These are phyloP conservation scores for Pelagomonas calceolata DNA, from an alignment of 108 stramenopile genomes.

Conservation along the genomic window DNA sequence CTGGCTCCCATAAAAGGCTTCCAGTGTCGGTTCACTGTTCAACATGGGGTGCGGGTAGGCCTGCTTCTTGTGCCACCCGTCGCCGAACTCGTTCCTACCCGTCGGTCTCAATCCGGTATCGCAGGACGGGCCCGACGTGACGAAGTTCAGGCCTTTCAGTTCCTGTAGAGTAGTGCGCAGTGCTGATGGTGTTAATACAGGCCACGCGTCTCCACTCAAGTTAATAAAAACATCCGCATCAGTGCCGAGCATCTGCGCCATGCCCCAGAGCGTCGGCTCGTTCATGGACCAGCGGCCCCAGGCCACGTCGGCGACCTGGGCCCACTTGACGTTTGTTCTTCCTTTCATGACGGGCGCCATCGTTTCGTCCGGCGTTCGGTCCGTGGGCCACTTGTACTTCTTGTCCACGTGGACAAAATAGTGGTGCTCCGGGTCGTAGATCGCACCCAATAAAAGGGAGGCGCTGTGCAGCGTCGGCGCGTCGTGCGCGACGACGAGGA, in stretches of 20 bases:
- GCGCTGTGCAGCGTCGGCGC: background rate
- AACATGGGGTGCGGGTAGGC: background rate
- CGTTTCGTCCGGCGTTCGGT: background rate
- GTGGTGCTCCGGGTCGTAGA: background rate
- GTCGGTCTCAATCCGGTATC: background rate
- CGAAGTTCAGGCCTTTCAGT: background rate
- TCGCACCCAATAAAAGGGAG: background rate
- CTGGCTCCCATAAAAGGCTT: background rate
- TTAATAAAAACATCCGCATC: background rate
- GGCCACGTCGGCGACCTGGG: background rate
- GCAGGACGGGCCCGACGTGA: background rate
- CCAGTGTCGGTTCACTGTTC: background rate
- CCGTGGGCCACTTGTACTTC: background rate
- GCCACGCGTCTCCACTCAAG: background rate
- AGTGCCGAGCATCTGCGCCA: background rate
- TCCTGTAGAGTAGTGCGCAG: background rate
- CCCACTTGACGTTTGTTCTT: background rate
- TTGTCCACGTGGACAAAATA: background rate
- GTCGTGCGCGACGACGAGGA: background rate
- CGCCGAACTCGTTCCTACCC: background rate
- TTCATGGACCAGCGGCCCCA: background rate
- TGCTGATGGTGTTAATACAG: background rate
- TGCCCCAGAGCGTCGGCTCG: conserved; percentile 1
- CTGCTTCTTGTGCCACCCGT: conserved; percentile 1
- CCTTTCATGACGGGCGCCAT: background rate